Base-by-base conservation (phyloP, 805 yeast species). In the Kockiozyma suomiensis region DNA sequence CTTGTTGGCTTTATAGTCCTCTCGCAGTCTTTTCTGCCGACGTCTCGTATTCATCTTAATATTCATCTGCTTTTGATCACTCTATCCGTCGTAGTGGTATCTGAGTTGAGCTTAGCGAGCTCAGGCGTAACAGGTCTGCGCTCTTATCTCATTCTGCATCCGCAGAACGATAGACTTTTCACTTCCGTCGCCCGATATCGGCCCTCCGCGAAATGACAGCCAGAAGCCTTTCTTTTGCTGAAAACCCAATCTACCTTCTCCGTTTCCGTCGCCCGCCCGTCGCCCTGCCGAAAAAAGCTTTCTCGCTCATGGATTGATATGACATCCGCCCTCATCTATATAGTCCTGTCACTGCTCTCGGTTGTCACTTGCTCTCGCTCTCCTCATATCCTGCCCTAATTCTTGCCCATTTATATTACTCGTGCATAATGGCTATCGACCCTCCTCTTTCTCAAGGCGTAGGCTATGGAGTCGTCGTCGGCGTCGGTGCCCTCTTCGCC, bases 401-500 rank as follows among this genome's bases (percentile, higher is more conserved):
- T 12, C 21, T n/a, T n/a, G n/a, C n/a, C n/a, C n/a, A n/a, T n/a
- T n/a, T n/a, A n/a, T n/a, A n/a, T n/a, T n/a, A 25, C 42, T 2
- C 8, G n/a, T 1, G 7, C 40, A 17, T 28, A 49, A 52, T 52
- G 56, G 56, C 56, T 8, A 52, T 46, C 26, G 58, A 47, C 38
- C 58, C 61, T 13, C 52, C 56, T 23, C 61, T 58, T 23, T 38
- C 57, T 17, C 61, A 58, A 37, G 57, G 61, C 38, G 56, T 49
- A 35, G 61, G 61, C 49, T 59, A 56, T 43, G 96, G 87, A 32
- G 84, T 90, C 59, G 87, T 90, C 30, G 85, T 87, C 38, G 96
- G 96, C 19, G 78, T 90, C 40, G 96, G 96, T 45, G 81, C 85
- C 43, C 85, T 85, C 21, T 90, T 90, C 70, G 70, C 74, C 21